These are phyloP conservation scores for Ustilago trichophora DNA, from an alignment of 1,284 basidiomycete genomes.

Conservation along the genomic window DNA sequence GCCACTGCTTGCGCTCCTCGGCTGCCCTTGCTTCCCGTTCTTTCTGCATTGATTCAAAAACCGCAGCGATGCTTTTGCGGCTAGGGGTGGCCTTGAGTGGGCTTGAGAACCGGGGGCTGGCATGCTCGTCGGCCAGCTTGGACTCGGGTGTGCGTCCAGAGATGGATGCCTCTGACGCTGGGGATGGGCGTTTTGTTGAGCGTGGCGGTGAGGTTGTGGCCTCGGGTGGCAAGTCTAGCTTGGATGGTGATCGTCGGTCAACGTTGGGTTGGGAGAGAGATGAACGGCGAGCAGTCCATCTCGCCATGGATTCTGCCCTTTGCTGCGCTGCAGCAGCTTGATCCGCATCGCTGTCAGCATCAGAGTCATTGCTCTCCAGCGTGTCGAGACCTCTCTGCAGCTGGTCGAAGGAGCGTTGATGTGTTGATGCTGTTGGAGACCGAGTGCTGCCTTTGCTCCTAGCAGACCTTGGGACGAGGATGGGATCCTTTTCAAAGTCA, in stretches of 20 bases:
- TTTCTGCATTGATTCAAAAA: constrained; percentile 47
- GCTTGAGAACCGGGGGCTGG: neutral
- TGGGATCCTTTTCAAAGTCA: constrained; percentile 31
- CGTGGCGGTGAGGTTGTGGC: neutral
- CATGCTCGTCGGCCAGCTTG: neutral
- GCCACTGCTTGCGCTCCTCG: constrained; percentile 33
- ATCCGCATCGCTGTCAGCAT: constrained; percentile 29
- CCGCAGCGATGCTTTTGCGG: constrained; percentile 42
- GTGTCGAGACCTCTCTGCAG: constrained; percentile 26
- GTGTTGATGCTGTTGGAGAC: constrained; percentile 10
- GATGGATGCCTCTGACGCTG: constrained; percentile 8
- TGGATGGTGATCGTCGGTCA: constrained; percentile 1
- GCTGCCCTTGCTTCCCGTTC: constrained; percentile 31
- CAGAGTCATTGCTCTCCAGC: constrained; percentile 19
- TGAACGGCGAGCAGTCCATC: constrained; percentile 31
- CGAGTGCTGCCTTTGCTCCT: neutral
- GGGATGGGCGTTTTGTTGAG: constrained; percentile 1
- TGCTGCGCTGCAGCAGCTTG: constrained; percentile 13
- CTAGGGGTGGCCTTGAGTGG: constrained; percentile 24
- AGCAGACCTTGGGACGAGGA: constrained; percentile 20
- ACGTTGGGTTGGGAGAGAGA: neutral
- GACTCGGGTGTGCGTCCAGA: constrained; percentile 2
- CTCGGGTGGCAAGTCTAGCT: neutral
- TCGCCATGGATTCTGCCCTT: constrained; percentile 31
- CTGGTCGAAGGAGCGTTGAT: constrained; percentile 33